Evolutionary conservation across 768 basidiomycete species (phyloP).

Genomic region (Calocera viscosa): DNA sequence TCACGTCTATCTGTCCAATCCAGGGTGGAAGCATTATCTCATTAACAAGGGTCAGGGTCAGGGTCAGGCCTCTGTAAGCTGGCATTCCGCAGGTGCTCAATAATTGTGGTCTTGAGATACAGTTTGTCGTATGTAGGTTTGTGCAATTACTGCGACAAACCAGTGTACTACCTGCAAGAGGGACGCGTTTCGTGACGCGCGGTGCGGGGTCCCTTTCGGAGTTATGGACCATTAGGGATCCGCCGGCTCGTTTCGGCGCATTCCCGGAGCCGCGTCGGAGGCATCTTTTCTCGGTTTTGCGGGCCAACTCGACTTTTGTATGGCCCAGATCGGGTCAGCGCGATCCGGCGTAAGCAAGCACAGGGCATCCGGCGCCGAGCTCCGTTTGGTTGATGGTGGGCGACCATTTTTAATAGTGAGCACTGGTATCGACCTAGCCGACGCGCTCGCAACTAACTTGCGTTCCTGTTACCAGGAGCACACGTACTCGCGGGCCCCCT

Average conservation of each 20-base stretch:
- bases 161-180: too few species aligned
- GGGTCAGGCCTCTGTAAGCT: too few species aligned
- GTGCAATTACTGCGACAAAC: too few species aligned
- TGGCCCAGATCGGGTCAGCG: not conserved
- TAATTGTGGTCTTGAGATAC: too few species aligned
- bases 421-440: not conserved
- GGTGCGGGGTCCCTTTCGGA: not conserved
- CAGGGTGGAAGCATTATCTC: too few species aligned
- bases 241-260: not conserved
- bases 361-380: not conserved
- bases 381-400: not conserved
- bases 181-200: too few species aligned
- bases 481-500: not conserved
- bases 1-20: too few species aligned
- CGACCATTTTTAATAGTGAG: not conserved
- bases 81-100: too few species aligned
- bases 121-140: too few species aligned
- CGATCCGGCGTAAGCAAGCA: not conserved
- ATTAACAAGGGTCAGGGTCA: too few species aligned
- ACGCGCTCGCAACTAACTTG: not conserved
- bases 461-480: not conserved
- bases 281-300: not conserved
- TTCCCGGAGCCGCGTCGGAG: not conserved
- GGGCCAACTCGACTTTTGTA: not conserved
- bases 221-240: not conserved